These are phyloP conservation scores for Papiliotrema fonsecae DNA, from an alignment of 1,284 basidiomycete genomes.

Conservation along the genomic window DNA sequence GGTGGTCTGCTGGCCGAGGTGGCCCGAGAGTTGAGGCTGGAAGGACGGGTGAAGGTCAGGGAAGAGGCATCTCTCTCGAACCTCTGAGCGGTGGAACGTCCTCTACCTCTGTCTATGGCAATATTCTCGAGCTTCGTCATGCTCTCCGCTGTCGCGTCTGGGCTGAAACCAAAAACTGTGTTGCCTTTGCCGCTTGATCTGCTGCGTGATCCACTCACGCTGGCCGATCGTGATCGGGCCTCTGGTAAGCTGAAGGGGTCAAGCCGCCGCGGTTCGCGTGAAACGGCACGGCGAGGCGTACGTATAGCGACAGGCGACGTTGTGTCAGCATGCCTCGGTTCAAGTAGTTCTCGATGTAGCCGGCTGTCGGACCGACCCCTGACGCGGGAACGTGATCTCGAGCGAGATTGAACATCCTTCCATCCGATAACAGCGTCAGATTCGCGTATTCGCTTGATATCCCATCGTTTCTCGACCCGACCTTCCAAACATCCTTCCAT, in stretches of 20 bases:
- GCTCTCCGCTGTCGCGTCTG: slow-evolving; percentile 3
- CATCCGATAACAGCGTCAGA: slow-evolving; percentile 75
- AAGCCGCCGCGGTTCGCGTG: background rate
- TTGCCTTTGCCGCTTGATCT: background rate
- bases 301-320: slow-evolving; percentile 1
- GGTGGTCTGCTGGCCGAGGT: background rate
- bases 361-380: slow-evolving; percentile 1
- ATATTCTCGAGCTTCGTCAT: background rate
- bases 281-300: slow-evolving; percentile 4
- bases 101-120: slow-evolving; percentile 2
- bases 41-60: slow-evolving; percentile 4
- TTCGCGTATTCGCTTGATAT: slow-evolving; percentile 65
- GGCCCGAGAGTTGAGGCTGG: background rate
- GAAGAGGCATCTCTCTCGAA: too few species aligned
- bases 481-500: slow-evolving; percentile 69
- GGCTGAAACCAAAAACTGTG: slow-evolving; percentile 2
- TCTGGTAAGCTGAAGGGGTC: background rate
- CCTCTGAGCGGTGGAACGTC: background rate
- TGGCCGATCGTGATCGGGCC: slow-evolving; percentile 1
- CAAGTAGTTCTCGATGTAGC: background rate
- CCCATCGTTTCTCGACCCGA: slow-evolving; percentile 61
- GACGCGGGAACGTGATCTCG: background rate
- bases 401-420: slow-evolving; percentile 49
- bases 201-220: background rate
- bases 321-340: background rate